Evolutionary conservation across 2,329 filamentous ascomycete species (phyloP).

Genomic region (Chrysosphaeria jannelii): DNA sequence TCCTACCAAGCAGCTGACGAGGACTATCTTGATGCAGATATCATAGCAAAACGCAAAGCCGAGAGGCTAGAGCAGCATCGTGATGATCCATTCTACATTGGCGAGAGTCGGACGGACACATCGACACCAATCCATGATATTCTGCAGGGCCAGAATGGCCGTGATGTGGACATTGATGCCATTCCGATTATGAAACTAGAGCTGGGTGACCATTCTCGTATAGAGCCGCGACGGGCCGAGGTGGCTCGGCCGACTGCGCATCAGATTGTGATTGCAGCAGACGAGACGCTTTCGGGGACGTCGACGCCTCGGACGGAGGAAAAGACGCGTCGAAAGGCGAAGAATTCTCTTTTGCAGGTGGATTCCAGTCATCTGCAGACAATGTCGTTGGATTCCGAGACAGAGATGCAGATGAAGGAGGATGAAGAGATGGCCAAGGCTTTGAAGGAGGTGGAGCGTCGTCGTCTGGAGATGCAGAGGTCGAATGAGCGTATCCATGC

Average conservation of each 20-base stretch:
- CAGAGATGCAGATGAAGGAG: slow-evolving; percentile 38
- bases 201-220: slow-evolving; percentile 35
- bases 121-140: slow-evolving; percentile 60
- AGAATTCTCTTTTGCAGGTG: slow-evolving; percentile 41
- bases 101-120: slow-evolving; percentile 12
- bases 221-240: slow-evolving; percentile 7
- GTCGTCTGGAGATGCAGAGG: slow-evolving; percentile 70
- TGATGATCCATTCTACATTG: slow-evolving; percentile 91
- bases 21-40: slow-evolving; percentile 39
- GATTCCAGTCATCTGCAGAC: slow-evolving; percentile 58
- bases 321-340: slow-evolving; percentile 20
- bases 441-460: slow-evolving; percentile 61
- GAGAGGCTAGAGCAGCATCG: slow-evolving; percentile 58
- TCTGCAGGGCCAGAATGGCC: slow-evolving; percentile 37
- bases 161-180: slow-evolving; percentile 65
- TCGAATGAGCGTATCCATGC: slow-evolving; percentile 46
- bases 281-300: slow-evolving; percentile 31
- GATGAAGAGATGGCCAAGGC: slow-evolving; percentile 74
- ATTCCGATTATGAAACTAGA: slow-evolving; percentile 91
- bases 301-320: slow-evolving; percentile 21
- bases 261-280: slow-evolving; percentile 35
- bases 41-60: slow-evolving; percentile 39
- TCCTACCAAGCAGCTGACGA: slow-evolving; percentile 16
- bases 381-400: slow-evolving; percentile 33
- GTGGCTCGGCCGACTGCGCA: slow-evolving; percentile 7